Base-by-base conservation (phyloP, 768 basidiomycete genomes). In the Mycena epipterygia region DNA sequence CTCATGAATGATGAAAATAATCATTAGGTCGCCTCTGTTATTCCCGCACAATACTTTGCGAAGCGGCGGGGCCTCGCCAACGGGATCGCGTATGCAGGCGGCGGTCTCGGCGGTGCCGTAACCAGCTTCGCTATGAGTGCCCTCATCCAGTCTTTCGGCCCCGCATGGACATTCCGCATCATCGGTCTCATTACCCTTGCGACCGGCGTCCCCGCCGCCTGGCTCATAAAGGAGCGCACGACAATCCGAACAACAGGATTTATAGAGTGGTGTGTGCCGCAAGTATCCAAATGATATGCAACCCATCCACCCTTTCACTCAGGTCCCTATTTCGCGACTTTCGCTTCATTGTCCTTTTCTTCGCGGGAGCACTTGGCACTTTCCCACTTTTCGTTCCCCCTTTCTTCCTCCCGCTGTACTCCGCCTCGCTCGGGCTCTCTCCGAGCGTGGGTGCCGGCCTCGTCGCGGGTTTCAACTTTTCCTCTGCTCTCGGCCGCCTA, bases 351-450 rank as follows among this genome's bases (percentile, higher is more conserved):
- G 61, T 76, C 9, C 73, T 82, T 7, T 81, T 77, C 65, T 37
- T 81, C n/a, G 80, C 78, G 5, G 79, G 77, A 30, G 79, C 73
- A 21, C 67, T 81, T 29, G 79, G 76, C 32, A 80, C 79, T 16
- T 83, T 83, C 64, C 81, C 79, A 21, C 67, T 81, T 11, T 78
- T 83, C 39, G 80, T 81, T 27, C 76, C 81, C 2, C 78, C 79
- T 12, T 83, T 81, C 74, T 82, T 83, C 74, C 80, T 82, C 52
- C 81, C 80, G 1, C 73, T 78, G 13, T 83, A 82, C 63, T 78
- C 79, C 60, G 72, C 75, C 4, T 80, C 79, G 2, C 71, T 81
- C 37, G 58, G 71, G 25, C 71, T 78, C 35, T 75, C 79, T 1
- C 53, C 67, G 35, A 68, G 68, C 56, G 37, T 76, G 32, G 76